Evolutionary conservation across 176 grass and related monocot genomes (phyloP).

Genomic region (Avena eriantha): DNA sequence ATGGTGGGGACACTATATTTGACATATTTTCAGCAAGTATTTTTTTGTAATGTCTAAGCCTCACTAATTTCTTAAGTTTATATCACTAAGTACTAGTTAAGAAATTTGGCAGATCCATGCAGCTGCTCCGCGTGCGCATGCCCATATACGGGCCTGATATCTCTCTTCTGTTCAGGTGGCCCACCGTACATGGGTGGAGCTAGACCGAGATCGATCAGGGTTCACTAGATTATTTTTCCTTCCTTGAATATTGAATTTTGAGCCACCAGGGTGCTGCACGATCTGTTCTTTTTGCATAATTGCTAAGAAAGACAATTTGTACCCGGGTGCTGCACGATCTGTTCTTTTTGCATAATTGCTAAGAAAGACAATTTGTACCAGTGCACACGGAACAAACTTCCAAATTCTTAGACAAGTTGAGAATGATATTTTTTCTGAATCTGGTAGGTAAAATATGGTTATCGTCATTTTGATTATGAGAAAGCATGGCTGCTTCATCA

Average conservation of each 20-base stretch:
- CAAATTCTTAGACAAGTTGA: not conserved
- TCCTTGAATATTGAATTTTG: not conserved
- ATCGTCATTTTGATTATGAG: constrained; percentile 19
- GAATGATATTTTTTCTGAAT: not conserved
- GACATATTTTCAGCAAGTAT: not conserved
- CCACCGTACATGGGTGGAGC: not conserved
- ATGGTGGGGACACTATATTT: not conserved
- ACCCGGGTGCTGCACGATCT: not conserved
- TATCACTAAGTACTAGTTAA: too few relatives aligned
- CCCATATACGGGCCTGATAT: not conserved
- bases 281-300: not conserved
- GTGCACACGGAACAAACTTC: constrained; percentile 14
- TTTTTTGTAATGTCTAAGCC: not conserved
- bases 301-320: not conserved
- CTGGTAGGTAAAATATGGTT: constrained; percentile 8
- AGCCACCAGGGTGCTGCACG: not conserved
- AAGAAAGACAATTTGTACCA: not conserved
- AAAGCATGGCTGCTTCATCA: constrained; percentile 18
- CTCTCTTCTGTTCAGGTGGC: constrained; percentile 12
- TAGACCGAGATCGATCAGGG: not conserved
- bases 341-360: not conserved
- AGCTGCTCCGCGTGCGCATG: not conserved
- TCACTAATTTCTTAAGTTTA: not conserved
- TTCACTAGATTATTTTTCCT: not conserved
- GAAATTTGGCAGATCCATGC: not conserved